These are phyloP conservation scores for Boletus vermiculosoides DNA, from an alignment of 768 basidiomycete genomes.

Conservation along the genomic window DNA sequence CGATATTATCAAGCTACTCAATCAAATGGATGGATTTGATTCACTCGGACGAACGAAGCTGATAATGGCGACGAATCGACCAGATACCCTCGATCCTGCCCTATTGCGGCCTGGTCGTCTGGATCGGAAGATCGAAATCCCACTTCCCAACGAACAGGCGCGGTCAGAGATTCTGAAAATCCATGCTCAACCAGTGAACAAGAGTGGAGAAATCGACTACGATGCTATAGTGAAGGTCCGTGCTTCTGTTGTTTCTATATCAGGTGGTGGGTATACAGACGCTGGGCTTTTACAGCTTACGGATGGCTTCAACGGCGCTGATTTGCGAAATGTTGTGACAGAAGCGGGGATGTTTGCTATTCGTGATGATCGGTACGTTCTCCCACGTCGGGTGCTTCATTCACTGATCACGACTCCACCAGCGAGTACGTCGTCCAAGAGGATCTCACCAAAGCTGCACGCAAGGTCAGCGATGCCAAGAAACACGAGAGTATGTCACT, in stretches of 20 bases:
- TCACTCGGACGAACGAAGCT: slow-evolving; percentile 93
- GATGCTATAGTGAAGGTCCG: slow-evolving; percentile 94
- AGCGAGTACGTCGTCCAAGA: slow-evolving; percentile 93
- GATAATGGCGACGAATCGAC: slow-evolving; percentile 99
- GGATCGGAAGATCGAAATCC: slow-evolving; percentile 97
- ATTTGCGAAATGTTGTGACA: slow-evolving; percentile 91
- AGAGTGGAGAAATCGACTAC: slow-evolving; percentile 93
- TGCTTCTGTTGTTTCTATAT: not conserved
- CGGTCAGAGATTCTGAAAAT: slow-evolving; percentile 97
- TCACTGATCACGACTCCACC: slow-evolving; percentile 1
- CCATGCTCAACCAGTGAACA: slow-evolving; percentile 91
- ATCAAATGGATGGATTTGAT: slow-evolving; percentile 99
- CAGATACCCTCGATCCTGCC: slow-evolving; percentile 96
- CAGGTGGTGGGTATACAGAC: not conserved
- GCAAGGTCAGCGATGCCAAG: slow-evolving; percentile 95
- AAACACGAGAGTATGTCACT: slow-evolving; percentile 88
- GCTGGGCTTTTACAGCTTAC: slow-evolving; percentile 52
- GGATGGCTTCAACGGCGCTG: slow-evolving; percentile 95
- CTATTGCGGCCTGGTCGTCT: slow-evolving; percentile 93
- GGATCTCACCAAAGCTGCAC: slow-evolving; percentile 92
- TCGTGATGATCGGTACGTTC: slow-evolving; percentile 79
- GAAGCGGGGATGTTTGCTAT: slow-evolving; percentile 99
- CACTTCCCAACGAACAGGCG: slow-evolving; percentile 95
- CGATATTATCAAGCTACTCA: slow-evolving; percentile 65
- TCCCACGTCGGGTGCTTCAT: not conserved